Conservation (phyloP, 192 early-diverging fungal genomes). For the Coemansia sp. region DNA sequence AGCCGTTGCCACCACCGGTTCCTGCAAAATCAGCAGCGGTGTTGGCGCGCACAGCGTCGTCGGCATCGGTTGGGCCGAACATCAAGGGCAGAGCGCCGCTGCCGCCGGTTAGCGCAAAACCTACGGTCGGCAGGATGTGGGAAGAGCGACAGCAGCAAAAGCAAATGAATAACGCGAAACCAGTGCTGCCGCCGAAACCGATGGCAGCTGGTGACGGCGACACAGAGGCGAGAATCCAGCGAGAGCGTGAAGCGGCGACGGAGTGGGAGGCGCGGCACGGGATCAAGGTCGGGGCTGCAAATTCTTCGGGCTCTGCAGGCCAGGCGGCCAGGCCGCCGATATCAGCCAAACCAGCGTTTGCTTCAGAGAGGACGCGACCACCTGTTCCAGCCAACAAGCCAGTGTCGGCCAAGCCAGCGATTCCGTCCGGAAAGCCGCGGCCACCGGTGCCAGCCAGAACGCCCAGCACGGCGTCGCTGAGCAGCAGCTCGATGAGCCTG, state of each 20-base stretch:
- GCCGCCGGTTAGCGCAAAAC: not conserved
- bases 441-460: not conserved
- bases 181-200: conserved; percentile 10
- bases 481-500: not conserved
- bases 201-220: not conserved
- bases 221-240: conserved; percentile 16
- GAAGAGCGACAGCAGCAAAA: not conserved
- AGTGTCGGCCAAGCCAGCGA: conserved; percentile 11
- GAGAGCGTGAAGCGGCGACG: conserved; percentile 23
- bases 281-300: conserved; percentile 11
- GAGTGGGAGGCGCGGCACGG: conserved; percentile 34
- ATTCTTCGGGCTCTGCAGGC: not conserved
- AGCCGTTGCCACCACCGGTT: conserved; percentile 14
- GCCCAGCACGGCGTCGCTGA: not conserved
- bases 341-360: not conserved
- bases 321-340: not conserved
- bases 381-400: not conserved
- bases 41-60: not conserved
- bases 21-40: not conserved
- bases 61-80: not conserved
- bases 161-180: not conserved
- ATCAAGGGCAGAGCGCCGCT: not conserved
- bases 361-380: not conserved
- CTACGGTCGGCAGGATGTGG: not conserved
- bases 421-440: not conserved